These are phyloP conservation scores for Verticillium albo-atrum DNA, from an alignment of 2,329 filamentous ascomycete genomes.

Conservation along the genomic window DNA sequence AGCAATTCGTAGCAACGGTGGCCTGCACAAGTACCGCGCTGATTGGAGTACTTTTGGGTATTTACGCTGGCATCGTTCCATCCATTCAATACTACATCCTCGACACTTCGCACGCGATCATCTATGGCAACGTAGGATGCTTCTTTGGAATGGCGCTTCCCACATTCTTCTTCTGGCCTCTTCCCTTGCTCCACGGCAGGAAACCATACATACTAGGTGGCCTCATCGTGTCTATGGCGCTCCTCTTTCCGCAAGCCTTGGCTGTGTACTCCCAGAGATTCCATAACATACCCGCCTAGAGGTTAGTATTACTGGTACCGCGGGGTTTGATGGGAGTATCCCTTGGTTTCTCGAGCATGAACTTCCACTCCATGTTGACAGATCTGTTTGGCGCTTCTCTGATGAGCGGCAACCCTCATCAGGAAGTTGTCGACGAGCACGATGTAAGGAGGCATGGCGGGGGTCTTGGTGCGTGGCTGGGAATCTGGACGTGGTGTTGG, in stretches of 20 bases:
- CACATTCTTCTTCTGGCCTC: conserved; percentile 67
- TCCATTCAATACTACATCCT: conserved; percentile 73
- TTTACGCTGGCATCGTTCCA: conserved; percentile 76
- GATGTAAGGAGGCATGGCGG: conserved; percentile 72
- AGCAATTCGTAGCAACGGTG: conserved; percentile 63
- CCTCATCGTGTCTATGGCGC: conserved; percentile 63
- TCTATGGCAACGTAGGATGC: conserved; percentile 70
- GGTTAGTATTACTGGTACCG: conserved; percentile 57
- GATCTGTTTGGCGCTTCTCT: conserved; percentile 75
- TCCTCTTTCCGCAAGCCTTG: conserved; percentile 73
- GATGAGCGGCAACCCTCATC: conserved; percentile 67
- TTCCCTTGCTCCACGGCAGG: conserved; percentile 70
- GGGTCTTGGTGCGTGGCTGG: conserved; percentile 76
- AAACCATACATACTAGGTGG: conserved; percentile 72
- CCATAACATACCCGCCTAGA: conserved; percentile 51
- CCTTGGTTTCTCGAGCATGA: conserved; percentile 74
- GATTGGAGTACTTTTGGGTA: conserved; percentile 66
- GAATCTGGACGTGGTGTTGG: conserved; percentile 74
- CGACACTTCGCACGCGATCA: conserved; percentile 61
- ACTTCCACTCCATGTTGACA: conserved; percentile 65
- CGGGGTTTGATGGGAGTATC: conserved; percentile 63
- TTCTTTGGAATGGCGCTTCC: conserved; percentile 68
- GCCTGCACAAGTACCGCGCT: conserved; percentile 70
- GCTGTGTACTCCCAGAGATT: conserved; percentile 54
- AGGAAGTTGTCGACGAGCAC: conserved; percentile 62